Conservation (phyloP, 768 basidiomycete genomes). For the Boletus subparvulus region DNA sequence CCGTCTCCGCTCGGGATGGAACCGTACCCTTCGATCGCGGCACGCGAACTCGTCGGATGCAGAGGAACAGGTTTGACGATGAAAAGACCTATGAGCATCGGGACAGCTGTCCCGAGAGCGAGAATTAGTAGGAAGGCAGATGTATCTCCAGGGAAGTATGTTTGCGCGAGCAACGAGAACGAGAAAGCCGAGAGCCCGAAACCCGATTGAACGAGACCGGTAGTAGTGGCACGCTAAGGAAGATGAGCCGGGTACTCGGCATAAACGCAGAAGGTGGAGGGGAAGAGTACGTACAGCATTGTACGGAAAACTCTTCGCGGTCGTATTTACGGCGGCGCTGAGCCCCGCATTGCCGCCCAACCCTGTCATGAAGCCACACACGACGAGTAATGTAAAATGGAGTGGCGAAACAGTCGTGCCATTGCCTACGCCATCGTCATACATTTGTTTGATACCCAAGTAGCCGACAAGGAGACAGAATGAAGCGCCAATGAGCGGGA, state of each 20-base stretch:
- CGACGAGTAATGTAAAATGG: conserved; percentile 50
- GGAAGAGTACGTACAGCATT: conserved; percentile 46
- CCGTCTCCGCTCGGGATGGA: conserved; percentile 16
- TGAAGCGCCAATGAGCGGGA: conserved; percentile 60
- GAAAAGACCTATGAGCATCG: conserved; percentile 78
- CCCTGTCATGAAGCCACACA: conserved; percentile 73
- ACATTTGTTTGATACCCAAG: conserved; percentile 67
- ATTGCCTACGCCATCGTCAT: conserved; percentile 49
- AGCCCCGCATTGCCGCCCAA: conserved; percentile 74
- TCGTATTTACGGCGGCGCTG: conserved; percentile 70
- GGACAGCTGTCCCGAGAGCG: conserved; percentile 72
- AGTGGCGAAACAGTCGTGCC: conserved; percentile 40
- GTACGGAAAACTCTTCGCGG: conserved; percentile 81
- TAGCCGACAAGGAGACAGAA: conserved; percentile 69
- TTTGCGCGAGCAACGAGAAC: conserved; percentile 75
- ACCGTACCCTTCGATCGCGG: conserved; percentile 17
- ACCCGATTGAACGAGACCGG: conserved; percentile 78
- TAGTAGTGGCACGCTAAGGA: conserved; percentile 67
- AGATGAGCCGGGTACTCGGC: background rate
- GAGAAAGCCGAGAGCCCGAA: conserved; percentile 91
- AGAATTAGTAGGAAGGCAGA: conserved; percentile 75
- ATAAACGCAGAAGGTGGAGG: background rate
- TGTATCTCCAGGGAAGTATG: conserved; percentile 74
- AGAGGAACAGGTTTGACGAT: conserved; percentile 69
- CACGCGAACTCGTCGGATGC: conserved; percentile 33